phyloP scores from a whole-genome alignment of 352 stramenopile species.

The Globisporangium alternatum region DNA sequence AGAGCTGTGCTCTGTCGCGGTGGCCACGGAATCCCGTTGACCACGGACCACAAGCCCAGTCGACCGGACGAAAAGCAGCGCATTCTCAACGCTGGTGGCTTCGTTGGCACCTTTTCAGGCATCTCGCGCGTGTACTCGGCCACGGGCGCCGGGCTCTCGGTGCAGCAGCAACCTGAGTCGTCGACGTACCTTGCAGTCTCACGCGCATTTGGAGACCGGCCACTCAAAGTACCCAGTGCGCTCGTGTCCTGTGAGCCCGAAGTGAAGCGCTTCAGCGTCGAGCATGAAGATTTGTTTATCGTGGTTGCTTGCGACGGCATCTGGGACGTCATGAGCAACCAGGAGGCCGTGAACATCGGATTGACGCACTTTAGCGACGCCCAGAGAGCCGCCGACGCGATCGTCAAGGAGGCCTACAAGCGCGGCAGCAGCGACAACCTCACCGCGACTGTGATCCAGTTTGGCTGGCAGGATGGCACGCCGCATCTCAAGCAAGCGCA shows the following conservation, averaged over 20 bases:
- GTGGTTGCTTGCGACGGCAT: slow-evolving; percentile 61
- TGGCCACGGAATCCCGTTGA: slow-evolving; percentile 36
- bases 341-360: slow-evolving; percentile 52
- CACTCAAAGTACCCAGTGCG: slow-evolving; percentile 40
- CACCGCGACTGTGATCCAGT: slow-evolving; percentile 50
- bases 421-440: slow-evolving; percentile 58
- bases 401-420: slow-evolving; percentile 55
- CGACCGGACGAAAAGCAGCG: slow-evolving; percentile 41
- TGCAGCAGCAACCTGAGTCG: slow-evolving; percentile 24
- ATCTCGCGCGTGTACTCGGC: slow-evolving; percentile 56
- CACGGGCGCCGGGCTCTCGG: slow-evolving; percentile 29
- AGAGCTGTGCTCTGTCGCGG: slow-evolving; percentile 55
- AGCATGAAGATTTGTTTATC: slow-evolving; percentile 47
- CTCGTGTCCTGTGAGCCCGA: slow-evolving; percentile 60
- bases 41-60: slow-evolving; percentile 58
- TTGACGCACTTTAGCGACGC: slow-evolving; percentile 35
- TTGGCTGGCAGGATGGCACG: slow-evolving; percentile 36
- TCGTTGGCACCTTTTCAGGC: slow-evolving; percentile 43
- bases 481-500: slow-evolving; percentile 21
- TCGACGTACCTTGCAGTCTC: slow-evolving; percentile 55
- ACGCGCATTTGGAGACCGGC: slow-evolving; percentile 54
- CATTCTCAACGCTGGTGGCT: slow-evolving; percentile 48
- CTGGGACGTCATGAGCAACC: slow-evolving; percentile 60
- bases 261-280: slow-evolving; percentile 31
- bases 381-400: slow-evolving; percentile 40